Conservation (phyloP, 805 yeast genomes). For the Myxozyma monticola region DNA sequence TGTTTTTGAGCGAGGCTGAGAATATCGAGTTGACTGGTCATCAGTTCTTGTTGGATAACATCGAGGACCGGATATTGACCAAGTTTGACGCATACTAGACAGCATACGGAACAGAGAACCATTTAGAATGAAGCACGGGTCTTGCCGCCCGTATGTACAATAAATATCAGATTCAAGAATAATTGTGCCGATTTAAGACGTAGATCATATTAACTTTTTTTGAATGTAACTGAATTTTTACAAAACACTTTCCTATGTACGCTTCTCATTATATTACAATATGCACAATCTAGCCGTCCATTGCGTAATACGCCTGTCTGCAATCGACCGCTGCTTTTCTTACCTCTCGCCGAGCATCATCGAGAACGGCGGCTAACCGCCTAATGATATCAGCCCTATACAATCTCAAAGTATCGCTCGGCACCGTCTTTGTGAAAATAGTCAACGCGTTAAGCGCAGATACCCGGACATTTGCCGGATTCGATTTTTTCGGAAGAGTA, state of each 20-base stretch:
- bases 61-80: conserved; percentile 54
- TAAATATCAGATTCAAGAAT: too few relatives aligned
- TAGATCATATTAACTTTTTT: too few relatives aligned
- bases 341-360: conserved; percentile 71
- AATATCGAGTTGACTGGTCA: conserved; percentile 64
- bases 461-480: conserved; percentile 54
- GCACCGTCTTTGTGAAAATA: conserved; percentile 44
- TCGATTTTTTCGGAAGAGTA: conserved; percentile 30
- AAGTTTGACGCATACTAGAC: conserved; percentile 18
- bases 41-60: conserved; percentile 55
- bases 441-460: conserved; percentile 60
- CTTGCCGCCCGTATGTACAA: too few relatives aligned
- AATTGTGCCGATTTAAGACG: too few relatives aligned
- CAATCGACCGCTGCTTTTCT: conserved; percentile 77
- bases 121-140: too few relatives aligned
- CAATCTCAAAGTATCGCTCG: conserved; percentile 48
- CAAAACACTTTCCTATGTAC: neutral
- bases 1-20: conserved; percentile 71
- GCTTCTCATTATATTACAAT: neutral
- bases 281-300: conserved; percentile 7
- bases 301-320: conserved; percentile 68
- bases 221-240: neutral
- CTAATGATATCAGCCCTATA: conserved; percentile 52
- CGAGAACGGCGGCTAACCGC: conserved; percentile 55
- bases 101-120: too few relatives aligned